A percentile compares a stretch with the other conserved stretches of the same genome.
These are phyloP conservation scores for Westerdykella aurantiaca DNA, from an alignment of 2,329 filamentous ascomycete species.

Conservation along the genomic window DNA sequence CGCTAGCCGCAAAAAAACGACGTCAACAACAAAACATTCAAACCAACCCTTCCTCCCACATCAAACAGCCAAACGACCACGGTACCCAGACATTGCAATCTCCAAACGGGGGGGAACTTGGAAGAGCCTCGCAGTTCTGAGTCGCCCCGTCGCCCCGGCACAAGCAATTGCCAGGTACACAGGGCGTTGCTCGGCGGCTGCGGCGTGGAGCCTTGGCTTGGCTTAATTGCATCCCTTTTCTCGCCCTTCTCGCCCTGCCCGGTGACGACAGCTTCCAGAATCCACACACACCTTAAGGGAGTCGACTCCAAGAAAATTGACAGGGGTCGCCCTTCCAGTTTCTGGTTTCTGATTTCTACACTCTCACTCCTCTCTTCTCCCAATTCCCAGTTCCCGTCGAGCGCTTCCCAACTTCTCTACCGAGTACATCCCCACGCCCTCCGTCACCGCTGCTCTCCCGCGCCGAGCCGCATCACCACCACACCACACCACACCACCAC, in stretches of 20 bases:
- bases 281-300: conserved; percentile 7
- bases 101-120: too few species aligned
- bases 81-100: too few species aligned
- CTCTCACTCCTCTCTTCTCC: conserved; percentile 2
- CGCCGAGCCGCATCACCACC: conserved; percentile 6
- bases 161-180: too few species aligned
- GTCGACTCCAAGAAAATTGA: conserved; percentile 5
- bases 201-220: not conserved
- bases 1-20: too few species aligned
- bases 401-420: not conserved
- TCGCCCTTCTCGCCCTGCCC: not conserved
- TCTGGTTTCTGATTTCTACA: not conserved
- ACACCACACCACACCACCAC: conserved; percentile 9
- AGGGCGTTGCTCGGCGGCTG: too few species aligned
- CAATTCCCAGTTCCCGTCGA: not conserved
- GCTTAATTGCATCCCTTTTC: conserved; percentile 13
- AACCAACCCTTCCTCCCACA: too few species aligned
- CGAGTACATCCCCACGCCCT: not conserved
- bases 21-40: too few species aligned
- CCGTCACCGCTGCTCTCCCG: conserved; percentile 1
- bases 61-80: too few species aligned
- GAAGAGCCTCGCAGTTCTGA: too few species aligned
- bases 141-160: too few species aligned
- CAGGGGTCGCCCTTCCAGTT: too few species aligned
- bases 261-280: conserved; percentile 9